Evolutionary conservation across 257 asterid genomes (phyloP), one percentile per base, ranked within the genome.

Genomic region (Nemophila menziesii): DNA sequence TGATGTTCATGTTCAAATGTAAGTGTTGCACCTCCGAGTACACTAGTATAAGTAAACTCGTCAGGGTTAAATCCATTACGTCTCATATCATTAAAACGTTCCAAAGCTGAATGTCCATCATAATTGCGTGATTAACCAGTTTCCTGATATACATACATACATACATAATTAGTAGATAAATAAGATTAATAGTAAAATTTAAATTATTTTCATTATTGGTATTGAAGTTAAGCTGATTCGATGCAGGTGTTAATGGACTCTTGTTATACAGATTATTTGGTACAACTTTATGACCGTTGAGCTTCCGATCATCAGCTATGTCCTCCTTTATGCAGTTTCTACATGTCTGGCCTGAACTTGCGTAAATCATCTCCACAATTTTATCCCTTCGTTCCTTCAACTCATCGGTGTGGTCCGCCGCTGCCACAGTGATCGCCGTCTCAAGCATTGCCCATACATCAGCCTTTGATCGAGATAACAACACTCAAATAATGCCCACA

Each of bases 381-480:
- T 71, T 57, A 45, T 81, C 96, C 29, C 96, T 62, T 16, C 92
- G 94, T 58, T 65, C 58, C 51, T 74, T 86, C 66, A 90, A 49
- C 9, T 85, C 94, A 1, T 72, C 81, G 37, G 65, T 62, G 66
- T 56, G 68, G 64, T 90, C 98, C 27, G 70, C 27, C 39, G 75
- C 34, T 17, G 96, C 98, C 46, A 90, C 81, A 45, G 64, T 52
- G 41, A 90, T 78, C 56, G 98, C 98, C 43, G 96, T 57, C 5
- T 79, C 92, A 17, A 90, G 80, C 61, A 90, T 22, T 29, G 72
- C 45, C 98, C 98, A 90, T 3, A 90, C 69, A 18, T 74, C 93
- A 22, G 66, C 78, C 18, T 77, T 66, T 14, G 98, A 74, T 61
- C 70, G 61, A 48, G 89, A 74, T 39, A 85, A 44, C 55, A 90